Evolutionary conservation across 2,329 filamentous ascomycete species (phyloP).

Genomic region (Blumeria graminis): DNA sequence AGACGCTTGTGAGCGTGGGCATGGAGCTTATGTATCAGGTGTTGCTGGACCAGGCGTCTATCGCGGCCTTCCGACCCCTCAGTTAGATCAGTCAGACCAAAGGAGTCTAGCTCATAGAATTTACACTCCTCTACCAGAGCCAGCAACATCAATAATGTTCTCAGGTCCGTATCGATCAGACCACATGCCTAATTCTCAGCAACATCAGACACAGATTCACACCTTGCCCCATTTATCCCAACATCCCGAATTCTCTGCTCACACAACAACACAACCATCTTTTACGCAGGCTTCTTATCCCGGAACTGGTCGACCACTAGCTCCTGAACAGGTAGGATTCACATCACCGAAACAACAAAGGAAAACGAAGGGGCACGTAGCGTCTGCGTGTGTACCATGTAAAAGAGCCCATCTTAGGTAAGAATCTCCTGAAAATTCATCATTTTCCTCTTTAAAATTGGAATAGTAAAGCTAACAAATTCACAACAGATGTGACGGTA

Average conservation of each 20-base stretch:
- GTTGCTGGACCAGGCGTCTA: constrained; percentile 26
- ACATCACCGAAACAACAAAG: constrained; percentile 35
- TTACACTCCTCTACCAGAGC: constrained; percentile 17
- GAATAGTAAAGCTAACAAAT: constrained; percentile 14
- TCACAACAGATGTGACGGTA: constrained; percentile 34
- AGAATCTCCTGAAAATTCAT: constrained; percentile 1
- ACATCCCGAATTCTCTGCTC: constrained; percentile 6
- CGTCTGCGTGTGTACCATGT: constrained; percentile 66
- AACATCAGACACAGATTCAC: constrained; percentile 7
- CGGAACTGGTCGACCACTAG: constrained; percentile 14
- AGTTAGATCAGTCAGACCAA: constrained; percentile 10
- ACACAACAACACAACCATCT: background rate
- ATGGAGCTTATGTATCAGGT: constrained; percentile 14
- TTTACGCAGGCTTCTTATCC: background rate
- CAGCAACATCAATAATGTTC: constrained; percentile 8
- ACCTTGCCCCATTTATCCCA: constrained; percentile 6
- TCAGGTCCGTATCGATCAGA: constrained; percentile 9
- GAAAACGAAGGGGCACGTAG: constrained; percentile 59
- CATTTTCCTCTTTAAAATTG: background rate
- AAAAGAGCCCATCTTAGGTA: constrained; percentile 59
- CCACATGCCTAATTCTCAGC: constrained; percentile 6
- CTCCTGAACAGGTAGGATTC: constrained; percentile 23
- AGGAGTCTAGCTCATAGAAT: constrained; percentile 15
- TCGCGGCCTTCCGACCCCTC: constrained; percentile 16
- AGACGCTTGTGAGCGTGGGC: constrained; percentile 30